Evolutionary conservation across 371 early-diverging fungal species (phyloP), one percentile per base, ranked within the genome.

Genomic region (Batkoa obscura): DNA sequence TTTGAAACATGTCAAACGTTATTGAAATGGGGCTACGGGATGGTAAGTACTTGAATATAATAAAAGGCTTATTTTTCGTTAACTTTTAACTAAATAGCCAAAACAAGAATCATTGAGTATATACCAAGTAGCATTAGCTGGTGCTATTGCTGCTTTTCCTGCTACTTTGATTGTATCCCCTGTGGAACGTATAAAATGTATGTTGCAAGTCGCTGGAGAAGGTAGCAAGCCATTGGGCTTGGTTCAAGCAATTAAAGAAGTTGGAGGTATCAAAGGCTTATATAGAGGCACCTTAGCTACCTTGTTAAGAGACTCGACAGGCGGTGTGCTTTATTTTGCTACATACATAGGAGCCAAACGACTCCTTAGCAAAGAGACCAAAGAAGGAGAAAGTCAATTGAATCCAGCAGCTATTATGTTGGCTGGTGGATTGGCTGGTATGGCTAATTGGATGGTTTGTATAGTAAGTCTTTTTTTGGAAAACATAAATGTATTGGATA

Each of bases 261-360:
- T 89, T 58, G 84, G 84, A 50, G 93, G 94, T 64, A 56, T 93
- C 41, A 65, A 76, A 41, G 76, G 84, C 47, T 74, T 96, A 65
- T 96, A 84, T 79, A 76, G 88, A 62, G 95, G 97, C 58, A 89
- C 94, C 9, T 80, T 84, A 55, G 94, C 94, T 43, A 95, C 97
- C 3, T 72, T 96, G 36, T 71, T 89, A 58, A 80, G 97, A 58
- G 97, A 96, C 67, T 81, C 80, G 43, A 93, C 94, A 12, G 97
- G 95, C 55, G 84, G 85, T 37, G 93, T 91, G 43, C 93, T 91
- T n/a, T 96, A 92, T 76, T 90, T 94, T 80, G 90, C 85, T 60
- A 88, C 87, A 6, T 97, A 95, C 66, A 96, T 95, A 70, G 62
- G 78, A 52, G 69, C 86, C 73, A 90, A 94, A 74, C 72, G 75